Conservation (phyloP, 2,329 filamentous ascomycete species). For the Cladophialophora exuberans region DNA sequence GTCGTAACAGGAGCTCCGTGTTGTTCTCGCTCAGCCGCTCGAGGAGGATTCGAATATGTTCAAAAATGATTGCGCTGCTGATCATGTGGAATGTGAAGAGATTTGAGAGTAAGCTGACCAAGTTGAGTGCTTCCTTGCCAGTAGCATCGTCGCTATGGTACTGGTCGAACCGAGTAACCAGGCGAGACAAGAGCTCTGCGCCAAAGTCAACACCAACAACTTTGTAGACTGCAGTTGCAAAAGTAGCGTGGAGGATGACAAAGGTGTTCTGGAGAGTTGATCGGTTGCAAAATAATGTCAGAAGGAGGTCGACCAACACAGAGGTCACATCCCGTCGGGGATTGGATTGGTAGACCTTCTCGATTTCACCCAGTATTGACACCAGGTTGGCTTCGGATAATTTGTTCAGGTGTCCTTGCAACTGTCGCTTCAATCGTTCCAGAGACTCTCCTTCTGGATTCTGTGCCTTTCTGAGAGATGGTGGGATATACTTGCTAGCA, state of each 20-base stretch:
- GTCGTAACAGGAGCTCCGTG: conserved; percentile 82
- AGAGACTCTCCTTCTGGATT: conserved; percentile 69
- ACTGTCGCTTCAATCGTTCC: conserved; percentile 72
- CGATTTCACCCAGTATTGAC: conserved; percentile 79
- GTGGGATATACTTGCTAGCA: conserved; percentile 81
- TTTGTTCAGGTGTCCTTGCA: conserved; percentile 88
- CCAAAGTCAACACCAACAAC: conserved; percentile 87
- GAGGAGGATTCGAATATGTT: conserved; percentile 82
- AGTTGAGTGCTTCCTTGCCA: conserved; percentile 70
- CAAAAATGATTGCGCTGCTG: conserved; percentile 81
- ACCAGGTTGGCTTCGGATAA: conserved; percentile 89
- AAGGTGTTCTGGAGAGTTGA: conserved; percentile 84
- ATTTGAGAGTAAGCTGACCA: conserved; percentile 80
- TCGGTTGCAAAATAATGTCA: conserved; percentile 78
- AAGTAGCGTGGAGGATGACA: conserved; percentile 86
- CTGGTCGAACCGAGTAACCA: conserved; percentile 74
- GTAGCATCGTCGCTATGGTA: conserved; percentile 54
- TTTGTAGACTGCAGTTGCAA: conserved; percentile 85
- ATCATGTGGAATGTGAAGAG: conserved; percentile 92
- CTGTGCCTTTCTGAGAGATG: conserved; percentile 71
- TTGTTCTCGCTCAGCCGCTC: conserved; percentile 77
- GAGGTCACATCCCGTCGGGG: conserved; percentile 88
- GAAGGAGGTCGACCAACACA: conserved; percentile 73
- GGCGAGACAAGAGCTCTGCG: conserved; percentile 77
- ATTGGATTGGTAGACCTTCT: conserved; percentile 79